Percentiles rank a stretch among this genome's conserved stretches.
These are phyloP conservation scores for Acacia acuminata DNA, from an alignment of 306 rosid species.

Conservation along the genomic window DNA sequence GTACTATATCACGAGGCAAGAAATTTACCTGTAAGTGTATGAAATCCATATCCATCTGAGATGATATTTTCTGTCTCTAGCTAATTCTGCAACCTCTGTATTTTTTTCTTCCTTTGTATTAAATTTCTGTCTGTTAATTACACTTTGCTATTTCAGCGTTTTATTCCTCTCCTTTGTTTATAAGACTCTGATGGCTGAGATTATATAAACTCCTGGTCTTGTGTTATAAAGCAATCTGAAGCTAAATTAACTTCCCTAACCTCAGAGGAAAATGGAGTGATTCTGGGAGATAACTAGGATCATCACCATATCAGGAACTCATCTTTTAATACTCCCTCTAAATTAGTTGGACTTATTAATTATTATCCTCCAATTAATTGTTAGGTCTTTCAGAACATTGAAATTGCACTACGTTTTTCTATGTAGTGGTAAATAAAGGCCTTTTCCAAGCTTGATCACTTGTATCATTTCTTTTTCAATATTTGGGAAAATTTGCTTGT, in stretches of 20 bases:
- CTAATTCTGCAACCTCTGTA: constrained; percentile 1
- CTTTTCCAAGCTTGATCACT: constrained; percentile 3
- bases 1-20: constrained; percentile 74
- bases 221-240: neutral
- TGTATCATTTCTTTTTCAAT: constrained; percentile 20
- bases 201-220: neutral
- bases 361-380: neutral
- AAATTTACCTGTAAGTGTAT: constrained; percentile 79
- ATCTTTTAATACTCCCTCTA: neutral
- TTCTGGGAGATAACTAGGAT: neutral
- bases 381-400: neutral
- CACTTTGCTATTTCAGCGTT: neutral
- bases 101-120: constrained; percentile 22
- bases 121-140: neutral
- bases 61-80: constrained; percentile 21
- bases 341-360: neutral
- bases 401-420: neutral
- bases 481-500: constrained; percentile 16
- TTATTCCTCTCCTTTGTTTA: neutral
- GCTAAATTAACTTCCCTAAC: neutral
- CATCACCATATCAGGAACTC: neutral
- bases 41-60: constrained; percentile 17
- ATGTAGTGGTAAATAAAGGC: neutral
- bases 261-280: neutral
- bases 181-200: neutral